Evolutionary conservation across 2,329 filamentous ascomycete species (phyloP).

Genomic region (Epichloe uncinata): DNA sequence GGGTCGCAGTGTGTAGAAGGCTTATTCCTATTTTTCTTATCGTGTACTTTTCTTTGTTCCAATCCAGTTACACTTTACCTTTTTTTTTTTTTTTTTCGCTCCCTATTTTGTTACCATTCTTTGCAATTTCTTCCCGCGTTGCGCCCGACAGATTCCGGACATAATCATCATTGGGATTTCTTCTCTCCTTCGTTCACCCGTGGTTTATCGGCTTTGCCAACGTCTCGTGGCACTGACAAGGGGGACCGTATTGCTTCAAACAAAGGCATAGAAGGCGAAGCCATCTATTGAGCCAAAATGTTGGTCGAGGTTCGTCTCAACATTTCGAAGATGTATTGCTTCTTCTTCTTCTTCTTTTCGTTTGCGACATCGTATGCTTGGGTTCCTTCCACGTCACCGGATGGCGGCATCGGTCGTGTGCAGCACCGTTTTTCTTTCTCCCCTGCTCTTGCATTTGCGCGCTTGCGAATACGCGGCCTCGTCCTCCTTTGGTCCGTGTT

Average conservation of each 20-base stretch:
- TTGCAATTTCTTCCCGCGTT: not conserved
- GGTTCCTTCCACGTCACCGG: not conserved
- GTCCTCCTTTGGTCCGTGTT: not conserved
- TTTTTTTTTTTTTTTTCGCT: not conserved
- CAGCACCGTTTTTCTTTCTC: not conserved
- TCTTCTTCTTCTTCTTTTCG: not conserved
- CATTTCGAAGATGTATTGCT: not conserved
- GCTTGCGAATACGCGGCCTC: not conserved
- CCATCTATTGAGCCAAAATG: slow-evolving; percentile 13
- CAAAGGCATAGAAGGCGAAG: slow-evolving; percentile 9
- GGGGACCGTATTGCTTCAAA: slow-evolving; percentile 7
- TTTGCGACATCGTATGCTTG: not conserved
- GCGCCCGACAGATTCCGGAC: not conserved
- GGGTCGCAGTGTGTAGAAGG: slow-evolving; percentile 2
- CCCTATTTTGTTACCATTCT: not conserved
- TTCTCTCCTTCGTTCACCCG: not conserved
- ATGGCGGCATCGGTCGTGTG: slow-evolving; percentile 3
- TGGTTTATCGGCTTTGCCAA: not conserved
- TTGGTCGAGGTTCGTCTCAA: slow-evolving; percentile 23
- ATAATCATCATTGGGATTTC: not conserved
- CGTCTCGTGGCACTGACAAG: slow-evolving; percentile 6
- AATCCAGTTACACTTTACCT: not conserved
- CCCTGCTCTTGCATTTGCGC: slow-evolving; percentile 1
- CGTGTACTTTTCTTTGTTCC: not conserved
- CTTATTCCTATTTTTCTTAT: not conserved